Base-by-base conservation (phyloP, 2,329 filamentous ascomycete genomes). In the Aspergillus amoenus region DNA sequence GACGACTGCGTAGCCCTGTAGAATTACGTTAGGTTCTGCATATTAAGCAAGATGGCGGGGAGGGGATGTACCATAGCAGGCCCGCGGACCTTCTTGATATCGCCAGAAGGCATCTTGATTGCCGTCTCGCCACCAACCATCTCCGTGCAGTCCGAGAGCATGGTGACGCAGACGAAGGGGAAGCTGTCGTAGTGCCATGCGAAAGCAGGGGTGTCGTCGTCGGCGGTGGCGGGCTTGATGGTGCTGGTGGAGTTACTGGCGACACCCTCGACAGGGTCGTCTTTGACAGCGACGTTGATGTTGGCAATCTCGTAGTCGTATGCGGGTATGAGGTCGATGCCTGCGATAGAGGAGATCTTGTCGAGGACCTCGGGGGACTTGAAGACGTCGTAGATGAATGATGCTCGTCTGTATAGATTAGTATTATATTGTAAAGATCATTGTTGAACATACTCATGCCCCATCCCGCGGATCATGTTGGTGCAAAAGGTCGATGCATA, bases 141-240 rank as follows among this genome's bases (percentile, higher is more conserved):
- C 41, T 77, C 74, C 0, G 78, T 79, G 61, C 84, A 86, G 64
- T 88, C 84, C 34, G 82, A 85, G 27, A 88, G 78, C 84, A 88
- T 88, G 7, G 81, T 78, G n/a, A 88, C 85, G 63, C 84, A 88
- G n/a, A 88, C 85, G 65, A 88, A 88, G 0, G 85, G 84, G 66
- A 86, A 88, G 66, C 82, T 85, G 68, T 88, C 86, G 1, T 76
- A 82, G 70, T 88, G 85, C 85, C 85, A 88, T 37, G 80, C 82
- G 30, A 88, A 80, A 27, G 84, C 81, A 5, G 48, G 84, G 81
- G 5, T 11, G 27, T 34, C 17, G 61, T 80, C 77, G 37, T 80
- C 76, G 50, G 82, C 79, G 7, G n/a, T n/a, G n/a, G 12, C 37
- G 1, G 5, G 18, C 4, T 30, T 22, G 12, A 32, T 13, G 5